Percentiles rank a stretch among this genome's conserved stretches.
phyloP scores from a whole-genome alignment of 78 protist genomes.

The Dictyostelium capitatum region DNA sequence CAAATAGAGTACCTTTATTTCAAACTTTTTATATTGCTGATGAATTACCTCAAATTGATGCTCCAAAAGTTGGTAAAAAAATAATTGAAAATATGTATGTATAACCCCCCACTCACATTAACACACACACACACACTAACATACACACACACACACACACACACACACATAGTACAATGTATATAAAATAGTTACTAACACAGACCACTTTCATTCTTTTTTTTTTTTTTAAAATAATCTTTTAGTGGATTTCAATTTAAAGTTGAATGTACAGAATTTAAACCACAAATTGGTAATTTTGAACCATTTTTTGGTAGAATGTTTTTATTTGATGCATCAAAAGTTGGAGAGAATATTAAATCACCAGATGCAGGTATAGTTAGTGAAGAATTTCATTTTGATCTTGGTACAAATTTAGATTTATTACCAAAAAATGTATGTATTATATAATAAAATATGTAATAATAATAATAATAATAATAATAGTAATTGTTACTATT shows the following conservation, averaged over 20 bases:
- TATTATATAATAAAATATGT: background rate
- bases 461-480: background rate
- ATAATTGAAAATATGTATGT: constrained; percentile 30
- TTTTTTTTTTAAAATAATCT: background rate
- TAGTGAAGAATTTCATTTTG: constrained; percentile 76
- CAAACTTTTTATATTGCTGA: constrained; percentile 36
- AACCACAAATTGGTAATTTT: constrained; percentile 59
- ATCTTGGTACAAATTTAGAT: constrained; percentile 33
- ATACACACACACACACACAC: too few relatives aligned
- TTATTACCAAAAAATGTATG: constrained; percentile 58
- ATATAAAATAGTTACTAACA: too few relatives aligned
- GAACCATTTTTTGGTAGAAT: constrained; percentile 85
- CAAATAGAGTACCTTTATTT: constrained; percentile 35
- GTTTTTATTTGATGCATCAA: constrained; percentile 63
- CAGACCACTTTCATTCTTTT: too few relatives aligned
- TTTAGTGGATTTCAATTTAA: constrained; percentile 27
- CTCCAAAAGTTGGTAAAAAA: constrained; percentile 13
- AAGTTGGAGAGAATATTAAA: background rate
- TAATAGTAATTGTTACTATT: background rate
- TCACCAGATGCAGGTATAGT: constrained; percentile 30
- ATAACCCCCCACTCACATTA: too few relatives aligned
- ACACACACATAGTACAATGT: too few relatives aligned
- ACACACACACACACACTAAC: too few relatives aligned
- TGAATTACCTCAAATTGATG: constrained; percentile 27
- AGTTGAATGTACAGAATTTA: constrained; percentile 51